Evolutionary conservation across 2,329 filamentous ascomycete genomes (phyloP), one percentile per base, ranked within the genome.

Genomic region (Neonectria ditissima): DNA sequence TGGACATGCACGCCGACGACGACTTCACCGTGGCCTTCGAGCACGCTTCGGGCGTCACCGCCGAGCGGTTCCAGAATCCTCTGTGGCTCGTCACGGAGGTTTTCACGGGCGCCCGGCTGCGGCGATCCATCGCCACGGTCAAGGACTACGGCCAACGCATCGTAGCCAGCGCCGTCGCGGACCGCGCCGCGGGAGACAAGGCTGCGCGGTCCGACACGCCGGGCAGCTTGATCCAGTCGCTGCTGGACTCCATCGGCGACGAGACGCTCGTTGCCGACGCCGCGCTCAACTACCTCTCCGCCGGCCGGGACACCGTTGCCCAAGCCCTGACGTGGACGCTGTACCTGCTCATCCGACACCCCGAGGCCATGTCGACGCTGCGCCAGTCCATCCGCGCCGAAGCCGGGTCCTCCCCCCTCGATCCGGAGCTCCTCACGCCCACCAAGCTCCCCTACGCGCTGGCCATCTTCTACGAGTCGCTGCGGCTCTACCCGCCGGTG

Each of bases 241-340:
- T 91, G 0, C 79, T 91, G 1, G 84, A 88, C 51, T 78, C 83
- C 1, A 84, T 91, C 34, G 80, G 79, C 1, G 81, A 89, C 59
- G 81, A 84, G 28, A 74, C 82, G n/a, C 77, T 75, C 1, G 87
- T 90, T 7, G 86, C 88, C 9, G 88, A 91, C 73, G 85, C 89
- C 3, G 89, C 88, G 0, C 78, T 91, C 13, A 91, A 90, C 68
- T 91, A 89, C 70, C 84, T 91, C 10, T 90, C 87, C 1, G 89
- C 89, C 0, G 86, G 88, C 16, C 80, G 88, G 60, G 89, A 91
- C 71, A 91, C 89, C 0, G 88, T 87, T 7, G 88, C 88, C 0
- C 88, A 91, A 69, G 86, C 86, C 1, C 76, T 91, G 11, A 89
- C 88, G 0, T 91, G 89, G 89, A 83, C 84, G 0, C 82, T 89